Base-by-base conservation (phyloP, 106 monocot genomes). In the Acorus calamus region DNA sequence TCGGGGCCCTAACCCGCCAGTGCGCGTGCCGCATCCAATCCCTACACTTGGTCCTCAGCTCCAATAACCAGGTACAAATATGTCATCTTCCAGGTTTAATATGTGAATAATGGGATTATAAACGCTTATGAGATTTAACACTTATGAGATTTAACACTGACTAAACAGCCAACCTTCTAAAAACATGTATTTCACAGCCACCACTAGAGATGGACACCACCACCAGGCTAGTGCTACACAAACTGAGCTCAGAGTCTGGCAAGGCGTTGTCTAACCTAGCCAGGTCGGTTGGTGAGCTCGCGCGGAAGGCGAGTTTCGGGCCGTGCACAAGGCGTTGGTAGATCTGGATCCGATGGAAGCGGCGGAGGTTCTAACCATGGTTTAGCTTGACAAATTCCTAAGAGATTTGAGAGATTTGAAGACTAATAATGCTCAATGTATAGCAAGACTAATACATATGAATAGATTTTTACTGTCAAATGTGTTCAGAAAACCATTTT, bases 251-350 rank as follows among this genome's bases (percentile, higher is more conserved):
- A 7, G 75, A 69, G 50, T 63, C 62, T 6, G 52, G 62, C 55
- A 69, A 45, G 46, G 55, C 55, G 4, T 28, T 75, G 56, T 56
- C 44, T 55, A 68, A 75, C 48, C 14, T 75, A 48, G 53, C 62
- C 14, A 57, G 49, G 1, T 55, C 79, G 6, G 82, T 82, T 3
- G 77, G 82, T 8, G 81, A 85, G 62, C 79, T 89, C 6, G 65
- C 82, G 4, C 64, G 66, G 55, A 67, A 76, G 10, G 82, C 82
- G 4, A 42, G 54, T 46, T 86, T 86, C 48, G 67, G 71, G 63
- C 50, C 44, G 46, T 28, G 13, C 59, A 54, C 2, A 51, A 46
- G 43, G 73, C 65, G 14, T n/a, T 52, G 4, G 64, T 78, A 44
- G 75, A 75, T 1, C 78, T 71, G 4, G 70, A 28, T 28, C 28